Evolutionary conservation across 768 basidiomycete species (phyloP), one percentile per base, ranked within the genome.

Genomic region (Trametes meyenii): DNA sequence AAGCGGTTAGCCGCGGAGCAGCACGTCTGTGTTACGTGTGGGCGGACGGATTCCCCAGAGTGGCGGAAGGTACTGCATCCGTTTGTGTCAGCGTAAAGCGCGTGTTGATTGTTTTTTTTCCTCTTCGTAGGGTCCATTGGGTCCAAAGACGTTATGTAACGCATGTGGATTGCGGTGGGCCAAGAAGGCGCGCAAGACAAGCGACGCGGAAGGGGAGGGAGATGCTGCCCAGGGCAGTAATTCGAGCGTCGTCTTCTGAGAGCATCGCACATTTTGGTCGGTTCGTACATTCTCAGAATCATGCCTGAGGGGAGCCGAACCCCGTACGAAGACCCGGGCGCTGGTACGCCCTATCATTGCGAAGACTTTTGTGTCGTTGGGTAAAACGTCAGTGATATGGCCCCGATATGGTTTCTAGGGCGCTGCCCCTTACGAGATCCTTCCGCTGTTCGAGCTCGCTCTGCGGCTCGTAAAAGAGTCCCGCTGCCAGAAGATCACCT

Each of bases 141-240:
- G 96, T 38, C 94, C 96, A 1, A 99, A 98, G 77, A 97, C 96
- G n/a, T 77, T 98, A 5, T 98, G 96, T 79, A 97, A 98, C 74
- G 95, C 95, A 2, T 97, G 96, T 66, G 96, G 96, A 24, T 76
- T 98, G 42, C 83, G 95, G 55, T 96, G 94, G 92, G 95, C 95
- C 29, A 96, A 97, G 76, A 76, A 83, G 62, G 76, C 81, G 40
- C 83, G 84, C 66, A 76, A 79, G 63, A 73, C 74, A 14, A 67
- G 71, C 50, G 55, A 72, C 56, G 48, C 65, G 50, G 67, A 67
- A 17, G 57, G 61, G 36, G 65, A 66, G 33, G 58, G 60, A 23
- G 61, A 50, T n/a, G 52, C 55, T 1, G 36, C 35, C 1, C 52
- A 48, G 38, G 52, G 45, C 1, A 19, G 52, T 5, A 11, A 39